Percentiles rank a stretch among this genome's conserved stretches.
Conservation (phyloP, 768 basidiomycete genomes). For the Phlebiopsis gigantea region DNA sequence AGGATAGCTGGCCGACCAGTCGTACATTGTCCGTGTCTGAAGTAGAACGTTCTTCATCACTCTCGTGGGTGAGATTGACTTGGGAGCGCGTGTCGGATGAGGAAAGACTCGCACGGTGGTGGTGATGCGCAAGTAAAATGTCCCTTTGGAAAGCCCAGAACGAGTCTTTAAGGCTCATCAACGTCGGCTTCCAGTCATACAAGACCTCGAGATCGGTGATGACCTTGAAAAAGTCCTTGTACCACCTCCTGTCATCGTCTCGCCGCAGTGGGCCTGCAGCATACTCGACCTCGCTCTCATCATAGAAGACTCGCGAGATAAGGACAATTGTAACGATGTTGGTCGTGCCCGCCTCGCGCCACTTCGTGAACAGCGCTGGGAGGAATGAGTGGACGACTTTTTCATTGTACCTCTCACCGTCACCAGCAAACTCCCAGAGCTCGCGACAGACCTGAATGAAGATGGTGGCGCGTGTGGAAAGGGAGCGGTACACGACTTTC, state of each 20-base stretch:
- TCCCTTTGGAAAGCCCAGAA: conserved; percentile 90
- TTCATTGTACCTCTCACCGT: conserved; percentile 93
- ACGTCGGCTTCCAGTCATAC: conserved; percentile 81
- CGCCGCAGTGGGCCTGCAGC: conserved; percentile 76
- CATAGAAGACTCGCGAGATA: conserved; percentile 89
- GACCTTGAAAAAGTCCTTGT: conserved; percentile 96
- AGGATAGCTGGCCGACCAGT: conserved; percentile 73
- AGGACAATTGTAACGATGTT: conserved; percentile 94
- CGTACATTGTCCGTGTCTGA: conserved; percentile 41
- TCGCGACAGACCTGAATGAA: conserved; percentile 97
- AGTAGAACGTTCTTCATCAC: too few relatives aligned
- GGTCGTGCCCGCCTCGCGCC: conserved; percentile 80
- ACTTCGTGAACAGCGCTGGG: conserved; percentile 80
- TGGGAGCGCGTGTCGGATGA: conserved; percentile 7
- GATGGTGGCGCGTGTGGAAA: conserved; percentile 88
- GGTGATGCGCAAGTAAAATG: conserved; percentile 85
- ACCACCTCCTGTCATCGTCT: conserved; percentile 75
- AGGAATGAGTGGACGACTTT: conserved; percentile 98
- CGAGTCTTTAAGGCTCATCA: conserved; percentile 82
- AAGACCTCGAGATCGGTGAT: conserved; percentile 89
- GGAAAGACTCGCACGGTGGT: conserved; percentile 54
- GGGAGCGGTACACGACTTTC: conserved; percentile 82
- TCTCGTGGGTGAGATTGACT: neutral
- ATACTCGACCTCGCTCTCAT: conserved; percentile 70
- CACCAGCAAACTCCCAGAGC: conserved; percentile 94